Base-by-base conservation (phyloP, 768 basidiomycete genomes). In the Exidia glandulosa region DNA sequence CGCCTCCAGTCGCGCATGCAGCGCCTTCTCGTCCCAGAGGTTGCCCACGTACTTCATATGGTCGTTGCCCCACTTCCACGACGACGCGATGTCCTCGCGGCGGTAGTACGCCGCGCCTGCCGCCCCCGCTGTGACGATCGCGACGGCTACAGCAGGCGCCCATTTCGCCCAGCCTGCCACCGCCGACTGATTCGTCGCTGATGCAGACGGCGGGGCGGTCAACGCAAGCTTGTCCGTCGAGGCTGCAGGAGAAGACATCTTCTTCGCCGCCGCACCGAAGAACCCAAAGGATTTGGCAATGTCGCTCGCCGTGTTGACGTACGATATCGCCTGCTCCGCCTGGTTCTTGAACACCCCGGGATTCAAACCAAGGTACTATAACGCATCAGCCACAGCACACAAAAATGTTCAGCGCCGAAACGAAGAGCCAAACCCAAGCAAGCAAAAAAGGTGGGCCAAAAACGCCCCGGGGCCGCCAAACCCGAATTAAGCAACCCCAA, bases 381-480 rank as follows among this genome's bases (percentile, higher is more conserved):
- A 32, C 29, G 37, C n/a, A n/a, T 6, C 60, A 52, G 25, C 29
- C 58, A 54, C 27, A 19, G 19, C 37, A 5, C 13, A 25, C 7
- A 32, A 19, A 29, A 33, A 10, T 33, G 29, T n/a, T 7, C 23
- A 19, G 27, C 13, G 23, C 83, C 66, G 71, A 90, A 93, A 10
- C 94, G 94, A 0, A 94, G 95, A 67, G 96, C 94, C 67, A 88
- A 95, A 4, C 92, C 87, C 52, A 92, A 75, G 62, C 84, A 86
- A 0, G 86, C 93, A 27, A 94, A 80, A 59, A 96, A 87, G 57
- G 81, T 84, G 2, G 94, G 94, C 94, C 94, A 97, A 3, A 95
- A 71, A 0, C 87, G 84, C 2, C 83, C 83, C 13, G 72, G 68
- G 56, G 73, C 73, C 63, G 90, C 85, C 4, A 87, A 83, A 25